Evolutionary conservation across 257 asterid genomes (phyloP), one percentile per base, ranked within the genome.

Genomic region (Rhazya stricta): DNA sequence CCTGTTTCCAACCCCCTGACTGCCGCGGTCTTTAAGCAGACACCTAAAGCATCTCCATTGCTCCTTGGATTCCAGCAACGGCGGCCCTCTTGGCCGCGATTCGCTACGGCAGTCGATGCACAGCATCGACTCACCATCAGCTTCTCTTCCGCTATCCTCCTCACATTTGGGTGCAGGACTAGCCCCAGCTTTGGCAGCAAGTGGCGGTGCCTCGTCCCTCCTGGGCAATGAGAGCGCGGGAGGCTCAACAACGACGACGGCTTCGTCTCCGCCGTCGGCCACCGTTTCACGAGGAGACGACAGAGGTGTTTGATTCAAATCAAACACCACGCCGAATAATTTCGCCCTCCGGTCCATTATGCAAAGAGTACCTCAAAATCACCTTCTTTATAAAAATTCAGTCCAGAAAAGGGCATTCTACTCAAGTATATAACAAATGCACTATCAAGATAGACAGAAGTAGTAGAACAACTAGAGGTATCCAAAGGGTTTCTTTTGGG

Each of bases 31-130:
- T 76, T 79, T 75, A 4, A 90, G 76, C 81, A 91, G 80, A 77
- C 97, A 93, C 71, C 82, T 83, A 73, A 91, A 91, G 74, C 98
- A 93, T 63, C 85, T 88, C 78, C 82, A 85, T 81, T 82, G 85
- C 79, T 46, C 79, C 72, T 66, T 74, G 85, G n/a, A n/a, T 71
- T 83, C 91, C 71, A 77, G 82, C 62, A 81, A 77, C 30, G 69
- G 75, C 62, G 69, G 62, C 23, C 61, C n/a, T 79, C 85, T 91
- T 3, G 84, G 83, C 7, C 87, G 79, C 15, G 84, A 81, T 69
- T 87, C 86, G 53, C 70, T 80, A 23, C 88, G 77, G 77, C 97
- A 91, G 15, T 80, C 81, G 25, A 84, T 76, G 51, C 94, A 88
- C 2, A 83, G 76, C 34, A 84, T 77, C 57, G 81, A 75, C 80